Evolutionary conservation across 176 grass and related monocot species (phyloP).

Genomic region (Tillandsia fasciculata): DNA sequence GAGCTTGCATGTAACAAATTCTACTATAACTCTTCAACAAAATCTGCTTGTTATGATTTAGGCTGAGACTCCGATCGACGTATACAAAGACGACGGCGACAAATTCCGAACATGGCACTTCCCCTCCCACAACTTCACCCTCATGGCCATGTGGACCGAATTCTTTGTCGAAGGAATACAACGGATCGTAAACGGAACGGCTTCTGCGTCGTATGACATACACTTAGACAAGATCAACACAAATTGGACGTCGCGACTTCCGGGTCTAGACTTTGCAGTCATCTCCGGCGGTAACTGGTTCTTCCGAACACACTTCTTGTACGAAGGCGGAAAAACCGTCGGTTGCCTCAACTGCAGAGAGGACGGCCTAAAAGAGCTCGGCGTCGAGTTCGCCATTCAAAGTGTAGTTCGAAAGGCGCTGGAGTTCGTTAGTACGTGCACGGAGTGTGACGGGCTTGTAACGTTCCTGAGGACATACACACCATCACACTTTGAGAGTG

Average conservation of each 20-base stretch:
- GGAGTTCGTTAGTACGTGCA: slow-evolving; percentile 23
- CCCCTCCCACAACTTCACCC: slow-evolving; percentile 53
- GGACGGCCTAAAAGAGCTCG: slow-evolving; percentile 8
- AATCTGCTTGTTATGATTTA: neutral
- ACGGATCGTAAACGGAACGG: slow-evolving; percentile 22
- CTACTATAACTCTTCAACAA: neutral
- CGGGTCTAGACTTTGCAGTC: slow-evolving; percentile 37
- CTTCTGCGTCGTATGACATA: slow-evolving; percentile 36
- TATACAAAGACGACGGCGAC: slow-evolving; percentile 26
- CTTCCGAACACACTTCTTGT: slow-evolving; percentile 39
- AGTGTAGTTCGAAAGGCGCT: slow-evolving; percentile 31
- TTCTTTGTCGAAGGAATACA: slow-evolving; percentile 33
- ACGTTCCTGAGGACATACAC: slow-evolving; percentile 46
- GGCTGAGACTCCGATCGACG: slow-evolving; percentile 34
- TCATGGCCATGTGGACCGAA: slow-evolving; percentile 57
- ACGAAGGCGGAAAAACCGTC: slow-evolving; percentile 23
- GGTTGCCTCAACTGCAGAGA: slow-evolving; percentile 41
- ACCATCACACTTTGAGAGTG: slow-evolving; percentile 54
- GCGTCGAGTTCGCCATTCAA: slow-evolving; percentile 24
- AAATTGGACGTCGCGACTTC: slow-evolving; percentile 33
- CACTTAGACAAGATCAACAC: slow-evolving; percentile 52
- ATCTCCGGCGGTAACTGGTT: slow-evolving; percentile 71
- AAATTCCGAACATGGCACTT: slow-evolving; percentile 47
- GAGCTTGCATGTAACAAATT: no score
- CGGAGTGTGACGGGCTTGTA: slow-evolving; percentile 23